Conservation (phyloP, 1,284 basidiomycete species). For the Fistulinella cinereoalba region DNA sequence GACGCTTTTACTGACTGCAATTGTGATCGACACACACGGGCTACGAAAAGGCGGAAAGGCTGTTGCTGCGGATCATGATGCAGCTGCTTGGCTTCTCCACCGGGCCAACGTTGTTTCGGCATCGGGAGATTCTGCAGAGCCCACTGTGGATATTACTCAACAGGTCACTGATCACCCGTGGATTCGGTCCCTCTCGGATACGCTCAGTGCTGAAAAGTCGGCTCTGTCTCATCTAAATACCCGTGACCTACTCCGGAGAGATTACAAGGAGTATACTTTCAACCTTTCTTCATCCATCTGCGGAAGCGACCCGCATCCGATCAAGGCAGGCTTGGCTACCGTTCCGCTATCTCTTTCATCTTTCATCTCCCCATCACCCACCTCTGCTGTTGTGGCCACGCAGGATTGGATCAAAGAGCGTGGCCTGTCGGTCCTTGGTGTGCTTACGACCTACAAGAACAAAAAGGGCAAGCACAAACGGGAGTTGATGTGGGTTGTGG, state of each 20-base stretch:
- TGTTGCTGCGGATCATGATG: conserved; percentile 54
- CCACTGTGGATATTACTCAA: conserved; percentile 6
- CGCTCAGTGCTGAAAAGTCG: conserved; percentile 61
- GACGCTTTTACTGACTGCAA: conserved; percentile 74
- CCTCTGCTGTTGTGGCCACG: conserved; percentile 45
- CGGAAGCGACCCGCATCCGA: conserved; percentile 33
- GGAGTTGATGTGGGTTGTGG: conserved; percentile 67
- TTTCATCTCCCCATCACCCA: conserved; percentile 29
- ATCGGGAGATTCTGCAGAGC: conserved; percentile 15
- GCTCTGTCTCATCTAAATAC: conserved; percentile 69
- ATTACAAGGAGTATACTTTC: conserved; percentile 87
- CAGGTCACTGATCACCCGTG: conserved; percentile 32
- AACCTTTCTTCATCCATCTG: conserved; percentile 38
- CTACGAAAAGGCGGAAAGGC: conserved; percentile 79
- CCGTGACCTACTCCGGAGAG: conserved; percentile 79
- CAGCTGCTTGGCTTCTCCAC: conserved; percentile 59
- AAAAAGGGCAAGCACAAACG: conserved; percentile 54
- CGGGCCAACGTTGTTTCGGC: conserved; percentile 41
- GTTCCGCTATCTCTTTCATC: conserved; percentile 67
- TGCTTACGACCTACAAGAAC: conserved; percentile 68
- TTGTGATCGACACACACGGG: conserved; percentile 82
- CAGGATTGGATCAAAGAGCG: conserved; percentile 66
- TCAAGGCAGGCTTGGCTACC: conserved; percentile 67
- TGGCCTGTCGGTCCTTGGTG: conserved; percentile 64
- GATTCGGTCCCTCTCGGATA: conserved; percentile 48